phyloP scores from a whole-genome alignment of 345 rosid species.

The Sisymbrium altissimum region DNA sequence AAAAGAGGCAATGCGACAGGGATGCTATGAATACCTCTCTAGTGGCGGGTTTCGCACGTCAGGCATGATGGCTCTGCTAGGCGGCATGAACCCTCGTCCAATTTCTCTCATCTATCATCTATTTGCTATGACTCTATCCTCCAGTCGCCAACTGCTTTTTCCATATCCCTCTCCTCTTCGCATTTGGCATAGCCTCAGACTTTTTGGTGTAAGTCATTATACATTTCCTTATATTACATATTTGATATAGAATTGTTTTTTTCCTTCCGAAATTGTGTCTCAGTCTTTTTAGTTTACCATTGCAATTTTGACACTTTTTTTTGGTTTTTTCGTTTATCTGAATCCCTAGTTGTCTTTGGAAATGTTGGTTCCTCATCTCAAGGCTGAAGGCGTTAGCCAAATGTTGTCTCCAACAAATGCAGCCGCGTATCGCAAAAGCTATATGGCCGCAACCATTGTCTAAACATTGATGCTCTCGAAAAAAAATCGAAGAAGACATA shows the following conservation, averaged over 20 bases:
- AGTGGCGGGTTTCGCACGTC: constrained; percentile 28
- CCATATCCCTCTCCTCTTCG: constrained; percentile 38
- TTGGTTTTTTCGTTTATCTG: neutral
- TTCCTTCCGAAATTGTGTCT: neutral
- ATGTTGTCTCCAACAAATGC: constrained; percentile 44
- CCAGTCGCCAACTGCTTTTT: constrained; percentile 24
- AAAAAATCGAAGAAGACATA: too few relatives aligned
- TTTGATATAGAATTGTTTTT: neutral
- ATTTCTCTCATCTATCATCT: constrained; percentile 34
- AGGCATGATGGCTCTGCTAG: constrained; percentile 20
- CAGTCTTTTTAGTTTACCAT: neutral
- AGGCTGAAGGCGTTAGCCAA: constrained; percentile 44
- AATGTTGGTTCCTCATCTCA: constrained; percentile 43
- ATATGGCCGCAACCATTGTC: constrained; percentile 19
- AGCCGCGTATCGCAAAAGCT: constrained; percentile 22
- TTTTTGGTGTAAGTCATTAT: constrained; percentile 28
- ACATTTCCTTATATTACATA: neutral
- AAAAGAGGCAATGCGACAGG: constrained; percentile 38
- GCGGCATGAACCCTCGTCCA: constrained; percentile 33
- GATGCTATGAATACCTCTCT: constrained; percentile 30
- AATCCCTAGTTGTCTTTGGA: constrained; percentile 33
- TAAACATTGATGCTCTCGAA: neutral
- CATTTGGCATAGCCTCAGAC: constrained; percentile 30
- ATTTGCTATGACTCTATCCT: constrained; percentile 16
- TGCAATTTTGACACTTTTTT: neutral